Percentiles rank a stretch among this genome's conserved stretches.
phyloP scores from a whole-genome alignment of 2,329 filamentous ascomycete genomes.

The Xylariales sp. region DNA sequence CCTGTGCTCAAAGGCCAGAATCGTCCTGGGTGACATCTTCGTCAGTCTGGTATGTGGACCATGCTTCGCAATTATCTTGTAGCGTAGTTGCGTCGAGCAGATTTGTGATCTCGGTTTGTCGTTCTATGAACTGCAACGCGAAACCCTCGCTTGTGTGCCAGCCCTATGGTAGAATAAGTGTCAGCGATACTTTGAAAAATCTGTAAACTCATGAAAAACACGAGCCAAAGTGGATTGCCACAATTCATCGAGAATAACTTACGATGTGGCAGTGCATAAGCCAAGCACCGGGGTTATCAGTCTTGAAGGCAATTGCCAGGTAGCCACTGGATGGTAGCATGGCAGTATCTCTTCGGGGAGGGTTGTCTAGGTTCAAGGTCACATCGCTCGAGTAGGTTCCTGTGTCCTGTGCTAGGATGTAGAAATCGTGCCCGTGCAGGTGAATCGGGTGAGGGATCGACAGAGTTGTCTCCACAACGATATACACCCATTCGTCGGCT shows the following conservation, averaged over 20 bases:
- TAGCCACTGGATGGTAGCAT: conserved; percentile 39
- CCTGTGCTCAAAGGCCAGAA: conserved; percentile 26
- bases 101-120: conserved; percentile 19
- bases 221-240: too few relatives aligned
- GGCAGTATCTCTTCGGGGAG: conserved; percentile 43
- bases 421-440: too few relatives aligned
- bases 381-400: conserved; percentile 23
- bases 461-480: conserved; percentile 24
- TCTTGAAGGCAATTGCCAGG: conserved; percentile 42
- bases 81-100: conserved; percentile 16
- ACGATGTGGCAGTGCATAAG: conserved; percentile 34
- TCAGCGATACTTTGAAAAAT: conserved; percentile 21
- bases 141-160: conserved; percentile 46
- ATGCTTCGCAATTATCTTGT: conserved; percentile 19
- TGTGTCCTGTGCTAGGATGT: conserved; percentile 26
- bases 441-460: conserved; percentile 32
- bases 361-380: conserved; percentile 33
- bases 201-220: too few relatives aligned
- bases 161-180: conserved; percentile 33
- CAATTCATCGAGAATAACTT: too few relatives aligned
- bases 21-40: conserved; percentile 19
- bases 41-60: conserved; percentile 18
- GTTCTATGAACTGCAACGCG: conserved; percentile 45
- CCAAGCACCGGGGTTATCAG: conserved; percentile 44
- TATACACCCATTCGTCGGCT: conserved; percentile 26